These are phyloP conservation scores for Citrus mangshanensis DNA, from an alignment of 345 rosid species.

Conservation along the genomic window DNA sequence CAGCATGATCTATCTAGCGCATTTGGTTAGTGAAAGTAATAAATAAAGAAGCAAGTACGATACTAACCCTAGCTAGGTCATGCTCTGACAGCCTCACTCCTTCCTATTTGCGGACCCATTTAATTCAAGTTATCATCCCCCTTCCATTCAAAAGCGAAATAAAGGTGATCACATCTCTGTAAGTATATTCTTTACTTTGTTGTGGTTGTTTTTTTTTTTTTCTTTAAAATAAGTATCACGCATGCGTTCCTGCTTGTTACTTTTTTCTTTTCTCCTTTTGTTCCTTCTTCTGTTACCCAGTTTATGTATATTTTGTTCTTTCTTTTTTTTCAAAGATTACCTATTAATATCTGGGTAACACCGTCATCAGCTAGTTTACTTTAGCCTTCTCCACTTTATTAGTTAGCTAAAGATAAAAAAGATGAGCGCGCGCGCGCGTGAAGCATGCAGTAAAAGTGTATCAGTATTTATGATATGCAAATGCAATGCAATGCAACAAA, in stretches of 20 bases:
- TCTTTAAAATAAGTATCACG: neutral
- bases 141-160: neutral
- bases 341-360: neutral
- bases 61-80: constrained; percentile 70
- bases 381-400: neutral
- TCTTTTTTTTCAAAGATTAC: too few species aligned
- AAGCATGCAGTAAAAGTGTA: neutral
- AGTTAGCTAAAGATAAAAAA: neutral
- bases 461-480: neutral
- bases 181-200: constrained; percentile 23
- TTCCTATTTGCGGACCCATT: constrained; percentile 56
- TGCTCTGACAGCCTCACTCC: constrained; percentile 89
- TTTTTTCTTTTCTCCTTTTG: neutral
- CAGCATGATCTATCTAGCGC: constrained; percentile 80
- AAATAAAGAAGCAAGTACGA: neutral
- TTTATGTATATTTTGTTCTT: too few species aligned
- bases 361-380: neutral
- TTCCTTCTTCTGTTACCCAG: neutral
- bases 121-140: neutral
- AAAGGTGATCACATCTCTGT: neutral
- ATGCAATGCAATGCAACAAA: neutral
- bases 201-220: neutral
- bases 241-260: constrained; percentile 14
- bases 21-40: constrained; percentile 25
- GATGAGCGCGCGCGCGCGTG: too few species aligned